Evolutionary conservation across 2,329 filamentous ascomycete genomes (phyloP).

Genomic region (Diaporthe humulicola): DNA sequence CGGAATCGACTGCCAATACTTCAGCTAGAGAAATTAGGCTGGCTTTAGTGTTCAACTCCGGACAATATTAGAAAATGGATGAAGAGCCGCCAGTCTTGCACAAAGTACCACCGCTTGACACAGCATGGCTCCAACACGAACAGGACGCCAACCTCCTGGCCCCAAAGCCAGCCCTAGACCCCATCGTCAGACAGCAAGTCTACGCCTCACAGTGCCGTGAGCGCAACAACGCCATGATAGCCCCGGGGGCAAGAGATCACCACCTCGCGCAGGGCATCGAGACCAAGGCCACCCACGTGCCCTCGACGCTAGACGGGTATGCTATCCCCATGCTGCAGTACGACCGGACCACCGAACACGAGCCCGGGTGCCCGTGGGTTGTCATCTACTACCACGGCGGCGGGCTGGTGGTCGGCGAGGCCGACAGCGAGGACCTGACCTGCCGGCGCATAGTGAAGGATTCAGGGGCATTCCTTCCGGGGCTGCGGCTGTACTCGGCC

Average conservation of each 20-base stretch:
- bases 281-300: conserved; percentile 46
- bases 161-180: conserved; percentile 46
- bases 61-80: neutral
- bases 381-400: conserved; percentile 64
- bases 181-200: conserved; percentile 52
- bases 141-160: conserved; percentile 46
- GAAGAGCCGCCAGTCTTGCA: conserved; percentile 46
- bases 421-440: conserved; percentile 63
- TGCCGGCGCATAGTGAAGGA: conserved; percentile 57
- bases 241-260: conserved; percentile 51
- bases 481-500: conserved; percentile 56
- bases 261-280: conserved; percentile 52
- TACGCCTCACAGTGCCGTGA: conserved; percentile 58
- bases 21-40: neutral
- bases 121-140: conserved; percentile 57
- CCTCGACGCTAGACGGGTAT: conserved; percentile 50
- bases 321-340: conserved; percentile 55
- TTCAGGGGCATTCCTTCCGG: conserved; percentile 40
- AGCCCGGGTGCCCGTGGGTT: conserved; percentile 43
- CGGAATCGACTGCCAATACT: neutral
- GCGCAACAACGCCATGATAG: conserved; percentile 52
- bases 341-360: conserved; percentile 41
- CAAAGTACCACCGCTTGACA: conserved; percentile 54
- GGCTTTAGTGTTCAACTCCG: neutral
- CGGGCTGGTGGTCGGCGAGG: conserved; percentile 60